A percentile compares a stretch with the other conserved stretches of the same genome.
Evolutionary conservation across 78 protist genomes (phyloP).

Genomic region (Dictyostelium purpureum): DNA sequence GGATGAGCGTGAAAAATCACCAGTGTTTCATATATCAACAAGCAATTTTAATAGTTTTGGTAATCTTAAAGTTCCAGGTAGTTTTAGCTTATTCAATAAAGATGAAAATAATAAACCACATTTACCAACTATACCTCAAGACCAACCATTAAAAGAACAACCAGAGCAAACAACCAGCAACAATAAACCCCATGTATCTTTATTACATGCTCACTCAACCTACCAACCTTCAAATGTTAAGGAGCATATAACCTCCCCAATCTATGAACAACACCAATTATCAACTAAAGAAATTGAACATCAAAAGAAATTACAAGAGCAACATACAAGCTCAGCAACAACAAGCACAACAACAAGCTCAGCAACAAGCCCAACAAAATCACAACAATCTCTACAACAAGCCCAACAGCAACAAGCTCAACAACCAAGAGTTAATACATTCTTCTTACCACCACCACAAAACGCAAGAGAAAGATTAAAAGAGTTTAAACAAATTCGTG

Average conservation of each 20-base stretch:
- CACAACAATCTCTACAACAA: constrained; percentile 11
- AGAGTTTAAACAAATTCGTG: constrained; percentile 88
- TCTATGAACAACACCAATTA: neutral
- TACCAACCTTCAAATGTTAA: neutral
- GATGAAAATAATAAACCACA: neutral
- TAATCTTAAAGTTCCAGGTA: constrained; percentile 6
- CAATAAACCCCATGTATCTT: neutral
- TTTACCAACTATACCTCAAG: neutral
- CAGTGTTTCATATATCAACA: neutral
- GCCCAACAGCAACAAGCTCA: neutral
- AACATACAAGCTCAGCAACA: neutral
- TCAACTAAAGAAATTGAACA: neutral
- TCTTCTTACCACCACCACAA: constrained; percentile 26
- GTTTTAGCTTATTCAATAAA: neutral
- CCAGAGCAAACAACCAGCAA: neutral
- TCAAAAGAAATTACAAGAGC: neutral
- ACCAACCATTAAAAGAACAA: neutral
- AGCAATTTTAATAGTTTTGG: constrained; percentile 59
- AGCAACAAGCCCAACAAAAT: neutral
- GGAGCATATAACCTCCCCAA: neutral
- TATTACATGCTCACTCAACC: constrained; percentile 1
- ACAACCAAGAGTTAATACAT: neutral
- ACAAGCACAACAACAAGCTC: neutral
- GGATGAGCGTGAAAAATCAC: neutral
- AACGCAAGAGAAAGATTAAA: constrained; percentile 66